phyloP scores from a whole-genome alignment of 1,139 yeast species.

The Wickerhamomyces sp. region DNA sequence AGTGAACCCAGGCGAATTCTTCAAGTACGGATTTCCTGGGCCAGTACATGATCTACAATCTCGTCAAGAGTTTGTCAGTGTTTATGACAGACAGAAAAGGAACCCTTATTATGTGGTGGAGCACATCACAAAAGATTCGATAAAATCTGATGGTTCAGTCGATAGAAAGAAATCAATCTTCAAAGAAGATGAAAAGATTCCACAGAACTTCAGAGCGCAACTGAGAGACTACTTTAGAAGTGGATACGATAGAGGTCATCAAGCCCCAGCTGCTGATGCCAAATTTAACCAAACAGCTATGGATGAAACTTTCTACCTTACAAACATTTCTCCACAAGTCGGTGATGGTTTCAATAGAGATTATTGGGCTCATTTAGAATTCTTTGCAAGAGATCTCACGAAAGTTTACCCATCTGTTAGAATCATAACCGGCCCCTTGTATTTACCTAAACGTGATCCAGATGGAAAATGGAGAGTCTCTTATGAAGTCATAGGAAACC shows the following conservation, averaged over 20 bases:
- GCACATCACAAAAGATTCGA: constrained; percentile 76
- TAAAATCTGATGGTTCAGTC: constrained; percentile 38
- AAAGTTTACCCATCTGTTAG: constrained; percentile 66
- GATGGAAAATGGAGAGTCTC: constrained; percentile 80
- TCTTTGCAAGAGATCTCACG: constrained; percentile 77
- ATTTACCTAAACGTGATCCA: constrained; percentile 70
- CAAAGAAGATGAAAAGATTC: constrained; percentile 84
- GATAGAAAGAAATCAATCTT: constrained; percentile 81
- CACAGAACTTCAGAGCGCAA: constrained; percentile 67
- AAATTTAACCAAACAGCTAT: constrained; percentile 84
- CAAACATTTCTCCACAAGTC: constrained; percentile 95
- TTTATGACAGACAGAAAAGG: constrained; percentile 78
- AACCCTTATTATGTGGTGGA: constrained; percentile 95
- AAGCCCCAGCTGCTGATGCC: constrained; percentile 98
- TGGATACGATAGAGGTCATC: constrained; percentile 96
- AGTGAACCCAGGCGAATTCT: constrained; percentile 70
- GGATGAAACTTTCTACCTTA: constrained; percentile 87
- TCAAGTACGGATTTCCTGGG: constrained; percentile 91
- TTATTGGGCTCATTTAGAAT: constrained; percentile 96
- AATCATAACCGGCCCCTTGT: constrained; percentile 90
- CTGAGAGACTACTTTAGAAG: constrained; percentile 86
- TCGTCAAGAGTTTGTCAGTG: constrained; percentile 73
- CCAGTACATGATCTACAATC: constrained; percentile 81
- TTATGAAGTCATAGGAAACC: constrained; percentile 94
- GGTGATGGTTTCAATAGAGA: constrained; percentile 97